These are phyloP conservation scores for Thinopyrum elongatum DNA, from an alignment of 176 grass and related monocot genomes.

Conservation along the genomic window DNA sequence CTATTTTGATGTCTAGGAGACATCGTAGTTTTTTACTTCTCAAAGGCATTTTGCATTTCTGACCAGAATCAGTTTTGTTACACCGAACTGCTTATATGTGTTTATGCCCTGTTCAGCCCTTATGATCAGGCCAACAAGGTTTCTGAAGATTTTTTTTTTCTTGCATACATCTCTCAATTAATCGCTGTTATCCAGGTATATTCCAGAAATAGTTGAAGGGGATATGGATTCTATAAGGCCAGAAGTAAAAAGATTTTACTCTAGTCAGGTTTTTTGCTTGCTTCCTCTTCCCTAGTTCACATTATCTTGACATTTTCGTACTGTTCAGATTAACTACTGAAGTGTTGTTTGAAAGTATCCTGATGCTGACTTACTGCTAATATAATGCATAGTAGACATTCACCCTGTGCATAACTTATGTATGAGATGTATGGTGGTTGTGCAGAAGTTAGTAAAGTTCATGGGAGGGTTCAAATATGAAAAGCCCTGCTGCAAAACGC, in stretches of 20 bases:
- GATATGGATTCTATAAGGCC: conserved; percentile 82
- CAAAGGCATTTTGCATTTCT: not conserved
- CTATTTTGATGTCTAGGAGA: not conserved
- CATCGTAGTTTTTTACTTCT: not conserved
- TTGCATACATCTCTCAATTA: not conserved
- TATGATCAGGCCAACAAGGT: not conserved
- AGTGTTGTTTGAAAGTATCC: not conserved
- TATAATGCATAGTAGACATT: not conserved
- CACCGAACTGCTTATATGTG: not conserved
- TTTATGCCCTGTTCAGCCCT: not conserved
- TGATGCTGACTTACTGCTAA: not conserved
- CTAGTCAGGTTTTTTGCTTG: conserved; percentile 34
- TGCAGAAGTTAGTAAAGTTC: not conserved
- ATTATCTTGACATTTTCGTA: not conserved
- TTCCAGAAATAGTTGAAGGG: conserved; percentile 65
- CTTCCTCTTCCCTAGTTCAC: not conserved
- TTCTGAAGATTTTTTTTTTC: not conserved
- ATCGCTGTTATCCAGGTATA: conserved; percentile 44
- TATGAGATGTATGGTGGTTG: not conserved
- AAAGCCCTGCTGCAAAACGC: not conserved
- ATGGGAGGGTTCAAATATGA: not conserved
- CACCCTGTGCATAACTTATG: not conserved
- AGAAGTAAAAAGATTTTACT: conserved; percentile 72
- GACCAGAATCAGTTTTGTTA: not conserved
- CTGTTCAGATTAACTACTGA: not conserved